Evolutionary conservation across 768 basidiomycete genomes (phyloP).

Genomic region (Dioszegia hungarica): DNA sequence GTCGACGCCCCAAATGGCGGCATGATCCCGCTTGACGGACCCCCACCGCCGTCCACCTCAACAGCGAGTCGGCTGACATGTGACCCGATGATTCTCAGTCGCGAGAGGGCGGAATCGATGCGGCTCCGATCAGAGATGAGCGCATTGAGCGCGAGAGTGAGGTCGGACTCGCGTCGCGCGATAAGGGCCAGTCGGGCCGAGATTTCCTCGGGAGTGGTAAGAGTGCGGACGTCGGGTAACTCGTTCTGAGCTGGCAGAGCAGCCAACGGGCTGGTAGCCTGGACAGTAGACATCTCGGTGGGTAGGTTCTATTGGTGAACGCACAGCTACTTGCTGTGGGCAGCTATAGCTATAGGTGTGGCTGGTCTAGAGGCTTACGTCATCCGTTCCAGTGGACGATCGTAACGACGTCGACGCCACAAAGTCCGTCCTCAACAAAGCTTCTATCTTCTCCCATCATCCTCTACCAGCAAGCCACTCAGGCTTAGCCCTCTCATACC

Average conservation of each 20-base stretch:
- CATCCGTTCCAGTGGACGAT: no score
- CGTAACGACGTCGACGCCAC: no score
- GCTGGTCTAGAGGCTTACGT: no score
- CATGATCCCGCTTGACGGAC: neutral
- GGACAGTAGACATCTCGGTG: constrained; percentile 16
- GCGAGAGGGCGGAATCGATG: constrained; percentile 54
- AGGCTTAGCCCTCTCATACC: no score
- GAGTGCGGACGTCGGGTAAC: constrained; percentile 23
- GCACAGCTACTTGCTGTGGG: no score
- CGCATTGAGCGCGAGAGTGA: constrained; percentile 67
- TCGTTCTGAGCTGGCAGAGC: no score
- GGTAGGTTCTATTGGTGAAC: no score
- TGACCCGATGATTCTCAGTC: constrained; percentile 18
- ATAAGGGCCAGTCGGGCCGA: constrained; percentile 48
- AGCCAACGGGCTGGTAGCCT: no score
- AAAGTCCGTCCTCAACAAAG: no score
- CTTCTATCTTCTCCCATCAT: no score
- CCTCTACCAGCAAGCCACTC: no score
- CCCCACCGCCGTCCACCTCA: constrained; percentile 26
- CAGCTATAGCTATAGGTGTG: no score
- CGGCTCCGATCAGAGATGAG: constrained; percentile 64
- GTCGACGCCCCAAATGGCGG: constrained; percentile 4
- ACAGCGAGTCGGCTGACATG: constrained; percentile 20
- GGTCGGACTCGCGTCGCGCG: constrained; percentile 70
- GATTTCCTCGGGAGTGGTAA: constrained; percentile 38